These are phyloP conservation scores for Ramularia endophylla DNA, from an alignment of 2,329 filamentous ascomycete genomes.

Conservation along the genomic window DNA sequence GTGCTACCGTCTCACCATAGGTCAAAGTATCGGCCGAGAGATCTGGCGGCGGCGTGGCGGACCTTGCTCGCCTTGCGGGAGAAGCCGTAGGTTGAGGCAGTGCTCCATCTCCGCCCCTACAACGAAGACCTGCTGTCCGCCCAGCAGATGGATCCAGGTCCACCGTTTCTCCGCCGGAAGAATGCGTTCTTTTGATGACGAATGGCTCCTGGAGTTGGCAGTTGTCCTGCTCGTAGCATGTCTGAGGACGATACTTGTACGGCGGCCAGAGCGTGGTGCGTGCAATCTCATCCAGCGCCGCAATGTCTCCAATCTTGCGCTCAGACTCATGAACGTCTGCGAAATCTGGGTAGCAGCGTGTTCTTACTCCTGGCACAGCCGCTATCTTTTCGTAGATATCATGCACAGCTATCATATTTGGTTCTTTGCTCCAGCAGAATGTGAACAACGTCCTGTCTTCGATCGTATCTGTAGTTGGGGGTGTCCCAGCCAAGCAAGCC, in stretches of 20 bases:
- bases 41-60: too few relatives aligned
- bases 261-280: not conserved
- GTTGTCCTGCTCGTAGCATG: not conserved
- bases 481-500: not conserved
- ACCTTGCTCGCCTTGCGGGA: too few relatives aligned
- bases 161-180: not conserved
- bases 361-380: not conserved
- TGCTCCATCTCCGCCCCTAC: not conserved
- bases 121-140: not conserved
- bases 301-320: slow-evolving; percentile 8
- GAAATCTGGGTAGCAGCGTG: slow-evolving; percentile 5
- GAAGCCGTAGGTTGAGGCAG: too few relatives aligned
- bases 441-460: slow-evolving; percentile 1
- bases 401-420: not conserved
- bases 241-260: slow-evolving; percentile 4
- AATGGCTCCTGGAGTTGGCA: slow-evolving; percentile 2
- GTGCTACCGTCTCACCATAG: too few relatives aligned
- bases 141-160: not conserved
- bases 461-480: not conserved
- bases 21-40: too few relatives aligned
- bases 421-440: slow-evolving; percentile 3
- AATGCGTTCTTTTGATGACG: slow-evolving; percentile 6
- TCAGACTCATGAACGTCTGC: slow-evolving; percentile 6
- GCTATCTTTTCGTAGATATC: not conserved
- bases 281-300: slow-evolving; percentile 4